These are phyloP conservation scores for Noccaea caerulescens DNA, from an alignment of 345 rosid species.

Conservation along the genomic window DNA sequence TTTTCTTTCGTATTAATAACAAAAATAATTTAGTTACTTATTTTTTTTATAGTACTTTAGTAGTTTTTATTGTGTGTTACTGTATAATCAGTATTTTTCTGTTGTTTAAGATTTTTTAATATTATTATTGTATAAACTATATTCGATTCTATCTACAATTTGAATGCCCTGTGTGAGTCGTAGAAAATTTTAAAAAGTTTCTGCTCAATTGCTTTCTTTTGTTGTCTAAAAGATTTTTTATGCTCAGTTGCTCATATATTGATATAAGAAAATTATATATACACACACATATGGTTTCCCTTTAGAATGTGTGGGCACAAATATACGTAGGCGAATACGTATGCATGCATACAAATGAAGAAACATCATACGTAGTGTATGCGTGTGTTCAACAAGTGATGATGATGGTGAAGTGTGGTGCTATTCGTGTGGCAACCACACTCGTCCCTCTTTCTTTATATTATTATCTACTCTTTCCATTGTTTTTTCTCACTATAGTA, in stretches of 20 bases:
- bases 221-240: no score
- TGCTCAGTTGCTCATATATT: background rate
- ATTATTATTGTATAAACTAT: background rate
- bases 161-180: background rate
- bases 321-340: slow-evolving; percentile 45
- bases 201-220: background rate
- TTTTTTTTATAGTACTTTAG: no score
- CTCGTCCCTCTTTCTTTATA: slow-evolving; percentile 40
- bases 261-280: background rate
- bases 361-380: slow-evolving; percentile 28
- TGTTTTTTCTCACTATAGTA: slow-evolving; percentile 8
- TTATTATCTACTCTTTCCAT: slow-evolving; percentile 32
- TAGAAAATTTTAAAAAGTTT: background rate
- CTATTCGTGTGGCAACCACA: slow-evolving; percentile 48
- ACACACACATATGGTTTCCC: background rate
- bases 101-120: background rate
- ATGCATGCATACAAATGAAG: slow-evolving; percentile 38
- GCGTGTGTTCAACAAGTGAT: slow-evolving; percentile 24
- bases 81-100: background rate
- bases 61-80: no score
- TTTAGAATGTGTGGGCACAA: slow-evolving; percentile 6
- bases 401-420: slow-evolving; percentile 40
- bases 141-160: slow-evolving; percentile 3
- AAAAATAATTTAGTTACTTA: background rate
- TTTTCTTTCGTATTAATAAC: background rate